Evolutionary conservation across 2,329 filamentous ascomycete species (phyloP), one percentile per base, ranked within the genome.

Genomic region (Penicillium sp.): DNA sequence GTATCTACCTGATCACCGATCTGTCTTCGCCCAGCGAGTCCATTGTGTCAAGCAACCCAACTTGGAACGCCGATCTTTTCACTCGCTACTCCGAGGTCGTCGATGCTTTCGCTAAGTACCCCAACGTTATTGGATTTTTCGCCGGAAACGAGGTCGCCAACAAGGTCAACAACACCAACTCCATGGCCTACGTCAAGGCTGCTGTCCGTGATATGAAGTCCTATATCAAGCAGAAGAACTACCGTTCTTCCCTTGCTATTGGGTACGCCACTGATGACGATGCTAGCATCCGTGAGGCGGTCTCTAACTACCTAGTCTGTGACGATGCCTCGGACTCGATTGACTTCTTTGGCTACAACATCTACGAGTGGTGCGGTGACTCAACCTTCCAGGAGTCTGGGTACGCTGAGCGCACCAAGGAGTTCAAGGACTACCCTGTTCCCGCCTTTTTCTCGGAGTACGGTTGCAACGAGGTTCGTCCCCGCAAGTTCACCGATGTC

Each of bases 321-420:
- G 90, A 92, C 53, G 62, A 69, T 57, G 74, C 84, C 57, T 77
- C 79, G 8, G 76, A 77, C 69, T 74, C 88, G 57, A 96, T 97
- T 62, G 94, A 99, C 77, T 97, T 95, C 81, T 99, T 92, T 90
- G 94, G 94, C 56, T 97, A 97, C 87, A 99, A 99, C 82, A 96
- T 97, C 78, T 99, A 99, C 83, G 96, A 92, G 49, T 99, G 94
- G 94, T 99, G 94, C 74, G 94, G 93, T 64, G 75, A 92, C 65
- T 96, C 90, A 69, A 84, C 80, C 67, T 94, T 88, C 78, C 70
- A 80, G 34, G 70, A 81, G 56, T 97, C 94, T 3, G 90, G 91
- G 51, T 99, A 92, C 77, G 81, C 87, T 61, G 81, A 85, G 53
- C 89, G 93, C 73, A 91, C 91, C 64, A 75, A 90, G 62, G 93